Base-by-base conservation (phyloP, 2,329 filamentous ascomycete genomes). In the Ascosphaera aggregata region DNA sequence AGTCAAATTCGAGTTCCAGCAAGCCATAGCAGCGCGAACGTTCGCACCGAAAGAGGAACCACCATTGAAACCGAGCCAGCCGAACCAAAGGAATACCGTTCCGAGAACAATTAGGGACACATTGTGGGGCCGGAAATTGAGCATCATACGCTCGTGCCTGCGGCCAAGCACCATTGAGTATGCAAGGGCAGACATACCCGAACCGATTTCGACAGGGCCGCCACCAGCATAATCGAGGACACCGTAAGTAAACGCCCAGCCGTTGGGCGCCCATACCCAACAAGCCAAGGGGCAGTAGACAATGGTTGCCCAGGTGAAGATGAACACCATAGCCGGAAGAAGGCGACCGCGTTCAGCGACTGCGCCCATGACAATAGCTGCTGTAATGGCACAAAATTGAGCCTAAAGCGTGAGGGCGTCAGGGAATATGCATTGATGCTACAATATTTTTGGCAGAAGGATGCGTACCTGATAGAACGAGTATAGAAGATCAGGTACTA, bases 41-140 rank as follows among this genome's bases (percentile, higher is more conserved):
- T 94, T 94, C 47, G 85, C 82, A 48, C 86, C 85, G 49, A 94
- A 93, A 31, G 86, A 66, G 18, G 85, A 94, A 46, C 89, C 89
- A 50, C 86, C 89, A 67, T 98, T 98, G 73, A 98, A 98, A 40
- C 85, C 89, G 46, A 98, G 68, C 89, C 89, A 98, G 52, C 89
- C 89, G 52, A 95, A 95, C 85, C 85, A 95, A 41, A 98, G 81
- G 50, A 98, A 71, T 46, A 93, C 71, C 2, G 89, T 95, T 45
- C 89, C 89, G 49, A 95, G 76, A 1, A 89, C 85, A 61, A 98
- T 93, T 52, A 95, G 71, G 4, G 85, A 93, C 47, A 95, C 89
- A 65, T 98, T 98, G 68, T 98, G 89, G 15, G 89, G 89, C 48
- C 89, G 81, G 71, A 95, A 95, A 70, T 95, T 95, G 61, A 94